Conservation (phyloP, 2,329 filamentous ascomycete species). For the Fusarium caatingaense region DNA sequence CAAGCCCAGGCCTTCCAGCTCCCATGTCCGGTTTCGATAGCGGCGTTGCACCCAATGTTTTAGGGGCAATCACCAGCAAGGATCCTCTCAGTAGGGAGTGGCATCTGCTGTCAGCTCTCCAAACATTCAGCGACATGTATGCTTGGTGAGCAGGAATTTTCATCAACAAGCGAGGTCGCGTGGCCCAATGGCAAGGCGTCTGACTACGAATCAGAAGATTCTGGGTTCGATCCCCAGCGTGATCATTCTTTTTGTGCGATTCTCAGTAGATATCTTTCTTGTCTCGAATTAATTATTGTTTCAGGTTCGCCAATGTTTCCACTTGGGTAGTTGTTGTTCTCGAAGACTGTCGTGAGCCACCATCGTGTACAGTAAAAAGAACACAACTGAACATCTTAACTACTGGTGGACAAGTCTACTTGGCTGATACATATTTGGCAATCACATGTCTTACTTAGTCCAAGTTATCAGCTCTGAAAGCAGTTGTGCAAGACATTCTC, state of each 20-base stretch:
- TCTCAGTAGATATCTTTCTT: background rate
- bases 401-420: background rate
- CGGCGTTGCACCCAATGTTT: constrained; percentile 38
- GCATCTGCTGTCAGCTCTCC: background rate
- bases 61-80: constrained; percentile 41
- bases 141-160: fast-evolving
- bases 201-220: constrained; percentile 48
- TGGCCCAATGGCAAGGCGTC: constrained; percentile 45
- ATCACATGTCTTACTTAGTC: background rate
- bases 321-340: background rate
- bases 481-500: background rate
- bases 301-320: background rate
- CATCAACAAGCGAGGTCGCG: constrained; percentile 12
- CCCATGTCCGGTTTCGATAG: constrained; percentile 27
- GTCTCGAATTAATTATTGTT: background rate
- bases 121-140: background rate
- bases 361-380: background rate
- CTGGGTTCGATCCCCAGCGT: constrained; percentile 46
- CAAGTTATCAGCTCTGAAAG: background rate
- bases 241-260: constrained; percentile 17
- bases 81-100: constrained; percentile 9
- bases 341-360: background rate
- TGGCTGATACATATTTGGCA: background rate
- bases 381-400: background rate
- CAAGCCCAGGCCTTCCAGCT: constrained; percentile 28